These are phyloP conservation scores for Lathyrus aphaca DNA, from an alignment of 306 rosid species.

Conservation along the genomic window DNA sequence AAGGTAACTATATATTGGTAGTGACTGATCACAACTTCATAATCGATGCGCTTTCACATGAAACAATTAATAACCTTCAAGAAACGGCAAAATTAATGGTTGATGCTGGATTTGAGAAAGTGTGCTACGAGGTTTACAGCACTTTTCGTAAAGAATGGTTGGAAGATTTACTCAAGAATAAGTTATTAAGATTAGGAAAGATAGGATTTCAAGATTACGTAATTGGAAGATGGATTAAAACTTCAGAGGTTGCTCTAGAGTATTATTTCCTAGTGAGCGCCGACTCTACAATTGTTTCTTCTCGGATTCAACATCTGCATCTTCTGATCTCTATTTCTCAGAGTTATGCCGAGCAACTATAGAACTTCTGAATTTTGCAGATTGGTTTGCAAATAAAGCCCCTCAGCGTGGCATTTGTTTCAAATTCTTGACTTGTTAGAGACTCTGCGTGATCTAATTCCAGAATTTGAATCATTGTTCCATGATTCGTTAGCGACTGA, in stretches of 20 bases:
- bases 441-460: constrained; percentile 51
- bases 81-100: constrained; percentile 67
- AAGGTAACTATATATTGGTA: background rate
- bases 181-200: background rate
- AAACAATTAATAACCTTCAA: constrained; percentile 60
- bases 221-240: background rate
- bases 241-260: constrained; percentile 39
- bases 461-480: constrained; percentile 59
- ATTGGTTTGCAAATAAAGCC: constrained; percentile 52
- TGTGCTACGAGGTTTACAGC: constrained; percentile 57
- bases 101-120: constrained; percentile 59
- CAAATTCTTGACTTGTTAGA: constrained; percentile 56
- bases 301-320: constrained; percentile 46
- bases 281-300: constrained; percentile 66
- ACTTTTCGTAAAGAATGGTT: background rate
- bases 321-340: constrained; percentile 61
- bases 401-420: constrained; percentile 57
- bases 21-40: constrained; percentile 51
- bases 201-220: background rate
- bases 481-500: constrained; percentile 44
- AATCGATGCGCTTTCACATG: constrained; percentile 58
- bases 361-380: constrained; percentile 63
- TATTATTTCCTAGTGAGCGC: constrained; percentile 71
- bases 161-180: background rate
- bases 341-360: constrained; percentile 63